Evolutionary conservation across 2,329 filamentous ascomycete species (phyloP).

Genomic region (Proliferodiscus dingleyae): DNA sequence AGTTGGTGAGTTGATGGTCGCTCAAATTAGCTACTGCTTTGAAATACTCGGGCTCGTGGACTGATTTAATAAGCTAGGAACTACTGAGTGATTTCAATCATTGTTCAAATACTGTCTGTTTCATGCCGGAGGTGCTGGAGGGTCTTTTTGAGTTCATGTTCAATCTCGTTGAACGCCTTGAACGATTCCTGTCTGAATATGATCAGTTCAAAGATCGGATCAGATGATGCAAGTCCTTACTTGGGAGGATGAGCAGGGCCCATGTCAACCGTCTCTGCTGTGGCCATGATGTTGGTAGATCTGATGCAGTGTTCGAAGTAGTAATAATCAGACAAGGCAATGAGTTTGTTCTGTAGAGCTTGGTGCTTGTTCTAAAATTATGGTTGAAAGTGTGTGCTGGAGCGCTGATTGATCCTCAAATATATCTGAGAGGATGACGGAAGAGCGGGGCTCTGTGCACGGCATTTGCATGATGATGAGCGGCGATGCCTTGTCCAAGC

Average conservation of each 20-base stretch:
- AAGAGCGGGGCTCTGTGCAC: not conserved
- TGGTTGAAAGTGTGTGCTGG: too few species aligned
- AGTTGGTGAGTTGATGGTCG: slow-evolving; percentile 27
- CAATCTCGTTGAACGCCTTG: slow-evolving; percentile 44
- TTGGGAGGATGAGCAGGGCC: slow-evolving; percentile 38
- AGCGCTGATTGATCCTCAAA: too few species aligned
- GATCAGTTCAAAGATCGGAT: not conserved
- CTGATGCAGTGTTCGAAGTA: too few species aligned
- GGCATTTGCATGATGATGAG: slow-evolving; percentile 4
- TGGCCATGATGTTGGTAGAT: slow-evolving; percentile 24
- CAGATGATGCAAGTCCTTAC: slow-evolving; percentile 20
- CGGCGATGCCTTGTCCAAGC: slow-evolving; percentile 5
- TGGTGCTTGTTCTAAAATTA: too few species aligned
- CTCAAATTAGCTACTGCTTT: slow-evolving; percentile 36
- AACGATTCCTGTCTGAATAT: slow-evolving; percentile 44
- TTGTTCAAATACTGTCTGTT: slow-evolving; percentile 44
- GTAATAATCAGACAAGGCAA: too few species aligned
- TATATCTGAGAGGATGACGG: too few species aligned
- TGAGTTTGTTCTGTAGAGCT: too few species aligned
- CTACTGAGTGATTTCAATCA: too few species aligned
- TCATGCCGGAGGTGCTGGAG: slow-evolving; percentile 46
- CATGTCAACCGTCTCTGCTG: slow-evolving; percentile 47
- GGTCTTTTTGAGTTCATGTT: slow-evolving; percentile 46
- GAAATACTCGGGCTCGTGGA: slow-evolving; percentile 53
- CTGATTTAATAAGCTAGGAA: slow-evolving; percentile 28